A percentile compares a stretch with the other conserved stretches of the same genome.
These are phyloP conservation scores for Kodamaea fungicola DNA, from an alignment of 1,139 yeast species.

Conservation along the genomic window DNA sequence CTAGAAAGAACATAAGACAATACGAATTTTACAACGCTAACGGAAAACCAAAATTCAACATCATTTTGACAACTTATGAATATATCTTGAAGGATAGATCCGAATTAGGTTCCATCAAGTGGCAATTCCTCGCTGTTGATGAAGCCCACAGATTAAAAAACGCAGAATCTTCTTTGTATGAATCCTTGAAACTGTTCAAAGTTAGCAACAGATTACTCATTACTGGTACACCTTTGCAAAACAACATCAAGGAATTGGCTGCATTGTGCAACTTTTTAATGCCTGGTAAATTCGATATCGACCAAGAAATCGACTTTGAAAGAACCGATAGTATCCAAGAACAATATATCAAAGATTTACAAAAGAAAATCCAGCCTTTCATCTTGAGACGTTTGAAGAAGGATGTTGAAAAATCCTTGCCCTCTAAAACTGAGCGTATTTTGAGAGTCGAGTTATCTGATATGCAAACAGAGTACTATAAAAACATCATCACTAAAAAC, in stretches of 20 bases:
- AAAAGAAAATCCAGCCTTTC: conserved; percentile 81
- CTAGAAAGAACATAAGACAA: conserved; percentile 79
- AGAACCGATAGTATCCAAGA: conserved; percentile 85
- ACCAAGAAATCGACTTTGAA: conserved; percentile 90
- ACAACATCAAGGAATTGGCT: conserved; percentile 90
- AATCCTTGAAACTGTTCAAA: conserved; percentile 77
- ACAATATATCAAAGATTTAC: conserved; percentile 79
- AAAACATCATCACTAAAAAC: conserved; percentile 87
- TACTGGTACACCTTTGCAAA: conserved; percentile 97
- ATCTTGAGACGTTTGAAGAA: conserved; percentile 90
- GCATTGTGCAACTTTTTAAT: conserved; percentile 91
- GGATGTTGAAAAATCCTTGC: conserved; percentile 94
- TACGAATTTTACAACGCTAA: conserved; percentile 69
- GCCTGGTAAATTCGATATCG: conserved; percentile 91
- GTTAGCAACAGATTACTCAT: conserved; percentile 83
- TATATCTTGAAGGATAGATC: conserved; percentile 84
- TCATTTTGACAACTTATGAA: conserved; percentile 89
- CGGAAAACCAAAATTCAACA: conserved; percentile 76
- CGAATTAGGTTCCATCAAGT: conserved; percentile 76
- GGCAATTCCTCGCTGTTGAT: conserved; percentile 98
- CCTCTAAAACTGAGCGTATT: conserved; percentile 92
- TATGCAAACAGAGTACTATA: conserved; percentile 90
- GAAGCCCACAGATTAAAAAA: conserved; percentile 97
- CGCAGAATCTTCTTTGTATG: conserved; percentile 89
- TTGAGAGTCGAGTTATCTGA: conserved; percentile 93